Evolutionary conservation across 768 basidiomycete genomes (phyloP), one percentile per base, ranked within the genome.

Genomic region (Podaxis sp.): DNA sequence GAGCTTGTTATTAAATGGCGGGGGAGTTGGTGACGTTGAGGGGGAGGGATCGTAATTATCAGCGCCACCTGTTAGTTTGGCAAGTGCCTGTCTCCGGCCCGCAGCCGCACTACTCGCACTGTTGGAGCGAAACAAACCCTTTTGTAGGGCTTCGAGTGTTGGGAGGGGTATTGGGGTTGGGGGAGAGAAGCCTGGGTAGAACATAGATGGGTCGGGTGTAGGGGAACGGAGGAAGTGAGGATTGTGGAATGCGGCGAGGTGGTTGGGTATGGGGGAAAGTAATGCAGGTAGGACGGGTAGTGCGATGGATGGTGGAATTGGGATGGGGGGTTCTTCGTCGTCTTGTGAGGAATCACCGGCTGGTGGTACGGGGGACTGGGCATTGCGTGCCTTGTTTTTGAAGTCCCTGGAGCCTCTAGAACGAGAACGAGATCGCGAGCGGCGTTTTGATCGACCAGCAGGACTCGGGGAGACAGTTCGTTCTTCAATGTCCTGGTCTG

Each of bases 111-210:
- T 83, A 22, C 90, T 91, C n/a, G 91, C 92, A 69, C 95, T 96
- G 72, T 96, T 95, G 2, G 95, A 96, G 20, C 95, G 88, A 70
- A 92, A 88, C 2, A 97, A 83, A 15, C 89, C 89, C 69, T 80
- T 85, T 70, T 88, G 88, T 40, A 96, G 77, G 22, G 89, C 90
- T 68, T 93, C 90, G 5, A 96, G 79, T 3, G 91, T 85, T 0
- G 93, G 93, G 38, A 90, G 74, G 41, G 71, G 66, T 68, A 86
- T 73, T 17, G 90, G 89, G 2, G 87, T 87, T 6, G 87, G 79
- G 2, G 88, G 84, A 4, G 88, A 84, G 17, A 85, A 82, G 13
- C 84, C 85, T n/a, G 87, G 84, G 71, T 88, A 87, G 65, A 85
- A 79, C 63, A 85, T 70, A 6, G 84, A 79, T 44, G 82, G 78